phyloP scores from a whole-genome alignment of 1,139 yeast genomes.

The Casaregolazyma lundiana region DNA sequence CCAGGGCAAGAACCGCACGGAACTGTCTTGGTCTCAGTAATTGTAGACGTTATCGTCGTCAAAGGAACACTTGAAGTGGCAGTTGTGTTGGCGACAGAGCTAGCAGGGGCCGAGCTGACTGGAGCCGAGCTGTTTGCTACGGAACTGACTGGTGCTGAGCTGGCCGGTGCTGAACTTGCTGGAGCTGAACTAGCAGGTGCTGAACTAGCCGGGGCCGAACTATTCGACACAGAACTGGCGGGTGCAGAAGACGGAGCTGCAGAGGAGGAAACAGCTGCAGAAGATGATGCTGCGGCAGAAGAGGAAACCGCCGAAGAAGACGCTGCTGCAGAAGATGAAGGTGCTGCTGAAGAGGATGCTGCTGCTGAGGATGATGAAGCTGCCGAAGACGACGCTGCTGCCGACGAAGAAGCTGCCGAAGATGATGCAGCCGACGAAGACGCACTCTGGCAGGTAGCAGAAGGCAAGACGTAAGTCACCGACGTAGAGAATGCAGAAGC shows the following conservation, averaged over 20 bases:
- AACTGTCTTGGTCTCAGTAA: neutral
- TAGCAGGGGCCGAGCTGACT: neutral
- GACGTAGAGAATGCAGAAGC: neutral
- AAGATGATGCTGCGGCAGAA: constrained; percentile 33
- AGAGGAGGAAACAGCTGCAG: constrained; percentile 10
- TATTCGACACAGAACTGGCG: constrained; percentile 5
- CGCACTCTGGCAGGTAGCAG: no score
- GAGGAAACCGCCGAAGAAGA: constrained; percentile 20
- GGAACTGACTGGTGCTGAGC: constrained; percentile 13
- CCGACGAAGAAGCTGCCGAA: constrained; percentile 8
- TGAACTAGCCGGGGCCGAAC: constrained; percentile 6
- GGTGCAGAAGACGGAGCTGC: constrained; percentile 12
- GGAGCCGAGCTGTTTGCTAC: constrained; percentile 9
- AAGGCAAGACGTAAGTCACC: neutral
- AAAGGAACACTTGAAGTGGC: no score
- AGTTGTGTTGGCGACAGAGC: constrained; percentile 1
- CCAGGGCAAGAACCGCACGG: neutral
- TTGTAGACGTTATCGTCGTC: neutral
- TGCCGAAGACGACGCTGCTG: constrained; percentile 13
- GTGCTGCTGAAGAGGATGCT: constrained; percentile 9
- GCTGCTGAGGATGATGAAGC: constrained; percentile 12
- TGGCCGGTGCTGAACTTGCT: constrained; percentile 9
- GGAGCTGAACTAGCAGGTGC: constrained; percentile 8
- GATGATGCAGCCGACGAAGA: constrained; percentile 7
- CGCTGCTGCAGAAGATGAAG: constrained; percentile 9